Evolutionary conservation across 2,329 filamentous ascomycete genomes (phyloP), one percentile per base, ranked within the genome.

Genomic region (Exserohilum turcica): DNA sequence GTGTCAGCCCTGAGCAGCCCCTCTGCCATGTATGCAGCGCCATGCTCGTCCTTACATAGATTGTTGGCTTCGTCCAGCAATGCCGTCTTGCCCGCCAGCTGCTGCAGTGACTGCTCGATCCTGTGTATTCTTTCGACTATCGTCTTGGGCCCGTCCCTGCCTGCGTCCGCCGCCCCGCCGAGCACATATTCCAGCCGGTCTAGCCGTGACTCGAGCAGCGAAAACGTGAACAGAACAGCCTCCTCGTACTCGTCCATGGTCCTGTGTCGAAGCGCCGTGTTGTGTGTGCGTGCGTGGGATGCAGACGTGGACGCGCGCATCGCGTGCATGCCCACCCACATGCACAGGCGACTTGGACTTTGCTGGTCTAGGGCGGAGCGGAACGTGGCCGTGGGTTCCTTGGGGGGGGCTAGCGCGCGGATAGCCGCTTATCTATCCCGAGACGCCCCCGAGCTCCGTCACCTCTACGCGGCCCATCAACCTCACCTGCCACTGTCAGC

Each of bases 181-280:
- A 81, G 65, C 7, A 76, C 53, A 56, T 78, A 80, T 43, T 77
- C 74, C 27, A 81, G 54, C 4, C 78, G 72, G 31, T 73, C 70
- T 39, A 81, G 64, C 9, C 79, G 74, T 46, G 76, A 76, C 57
- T 80, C 77, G 10, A 81, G 72, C 48, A 77, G 63, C 5, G 71
- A 64, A 44, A 78, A 72, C 2, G 79, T 80, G 57, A 76, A 70
- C 13, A 76, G 61, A 21, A 75, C 60, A 13, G 74, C 67, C 52
- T 76, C 73, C 47, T 75, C 72, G 55, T 74, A 71, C 40, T 72
- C 71, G 60, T 74, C 69, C 71, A 73, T 74, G 53, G 50, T n/a
- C n/a, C 58, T 48, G 36, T 28, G 48, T 48, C 38, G 42, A 27
- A 27, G 49, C 35, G 56, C 36, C 24, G 8, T 33, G 48, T 46